Evolutionary conservation across 768 basidiomycete species (phyloP), one percentile per base, ranked within the genome.

Genomic region (Pisolithus tinctorius): DNA sequence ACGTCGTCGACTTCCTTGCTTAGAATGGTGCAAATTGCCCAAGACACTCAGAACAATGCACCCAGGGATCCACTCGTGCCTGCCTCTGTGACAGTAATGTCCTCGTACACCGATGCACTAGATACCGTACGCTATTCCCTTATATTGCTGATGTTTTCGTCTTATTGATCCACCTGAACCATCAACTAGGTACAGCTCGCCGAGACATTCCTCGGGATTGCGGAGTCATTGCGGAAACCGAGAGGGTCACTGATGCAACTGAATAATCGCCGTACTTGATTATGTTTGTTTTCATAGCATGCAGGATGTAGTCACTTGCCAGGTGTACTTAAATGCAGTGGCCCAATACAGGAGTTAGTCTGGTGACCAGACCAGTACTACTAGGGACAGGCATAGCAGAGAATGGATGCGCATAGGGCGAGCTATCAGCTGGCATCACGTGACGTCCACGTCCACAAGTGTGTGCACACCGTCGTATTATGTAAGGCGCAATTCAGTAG

Each of bases 151-250:
- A 20, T 36, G 37, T 36, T 2, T 30, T 11, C 13, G 13, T 34
- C 5, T 34, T 34, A 34, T 14, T 34, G 34, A 34, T 34, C 13
- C 4, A 13, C 4, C 34, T 1, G 1, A 31, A 31, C 40, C 17
- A 5, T 10, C 30, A 31, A 39, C 5, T 48, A 82, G 81, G 69
- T 82, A 11, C 74, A 71, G 52, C 71, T 83, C 9, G 74, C 81
- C 0, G 70, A 81, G 57, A 77, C 81, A 3, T 83, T 83, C 71
- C 58, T 82, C 23, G 75, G 74, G 29, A 72, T 82, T 48, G 80
- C 80, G 0, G 78, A 80, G 48, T 80, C 81, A 1, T 60, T 83
- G 63, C 70, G 71, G 55, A 83, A 78, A 57, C 76, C 81, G 4
- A 66, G 43, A 17, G 43, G 27, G 26, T 20, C 41, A 42, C 8